A percentile compares a stretch with the other conserved stretches of the same genome.
These are phyloP conservation scores for Pleurotus ostreatus DNA, from an alignment of 768 basidiomycete species.

Conservation along the genomic window DNA sequence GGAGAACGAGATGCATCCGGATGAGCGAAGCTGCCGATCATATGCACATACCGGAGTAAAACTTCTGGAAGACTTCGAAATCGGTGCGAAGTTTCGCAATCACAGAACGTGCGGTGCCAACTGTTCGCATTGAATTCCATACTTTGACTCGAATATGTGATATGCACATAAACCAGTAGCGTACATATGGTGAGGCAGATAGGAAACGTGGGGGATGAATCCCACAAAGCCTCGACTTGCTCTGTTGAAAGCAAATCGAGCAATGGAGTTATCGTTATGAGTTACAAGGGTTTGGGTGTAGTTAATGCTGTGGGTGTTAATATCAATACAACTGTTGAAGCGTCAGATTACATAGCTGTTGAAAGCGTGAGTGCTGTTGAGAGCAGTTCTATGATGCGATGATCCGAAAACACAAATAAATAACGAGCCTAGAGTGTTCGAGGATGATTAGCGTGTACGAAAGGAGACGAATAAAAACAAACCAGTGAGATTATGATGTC, in stretches of 20 bases:
- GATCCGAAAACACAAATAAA: conserved; percentile 3
- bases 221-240: neutral
- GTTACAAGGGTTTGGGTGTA: too few species aligned
- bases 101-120: too few species aligned
- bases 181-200: neutral
- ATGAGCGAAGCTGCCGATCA: too few species aligned
- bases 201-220: conserved; percentile 2
- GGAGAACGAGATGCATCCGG: too few species aligned
- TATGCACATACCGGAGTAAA: too few species aligned
- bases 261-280: neutral
- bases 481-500: neutral
- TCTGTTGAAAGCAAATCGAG: conserved; percentile 3
- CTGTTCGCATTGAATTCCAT: too few species aligned
- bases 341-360: conserved; percentile 8
- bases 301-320: conserved; percentile 8
- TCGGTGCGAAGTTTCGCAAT: too few species aligned
- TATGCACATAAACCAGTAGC: neutral
- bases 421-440: neutral
- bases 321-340: conserved; percentile 9
- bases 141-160: too few species aligned
- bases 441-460: neutral
- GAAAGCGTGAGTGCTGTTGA: conserved; percentile 9
- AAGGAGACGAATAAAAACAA: neutral
- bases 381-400: conserved; percentile 7
- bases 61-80: too few species aligned